phyloP scores from a whole-genome alignment of 1,139 yeast species.

The Debaryomycetaceae sp. region DNA sequence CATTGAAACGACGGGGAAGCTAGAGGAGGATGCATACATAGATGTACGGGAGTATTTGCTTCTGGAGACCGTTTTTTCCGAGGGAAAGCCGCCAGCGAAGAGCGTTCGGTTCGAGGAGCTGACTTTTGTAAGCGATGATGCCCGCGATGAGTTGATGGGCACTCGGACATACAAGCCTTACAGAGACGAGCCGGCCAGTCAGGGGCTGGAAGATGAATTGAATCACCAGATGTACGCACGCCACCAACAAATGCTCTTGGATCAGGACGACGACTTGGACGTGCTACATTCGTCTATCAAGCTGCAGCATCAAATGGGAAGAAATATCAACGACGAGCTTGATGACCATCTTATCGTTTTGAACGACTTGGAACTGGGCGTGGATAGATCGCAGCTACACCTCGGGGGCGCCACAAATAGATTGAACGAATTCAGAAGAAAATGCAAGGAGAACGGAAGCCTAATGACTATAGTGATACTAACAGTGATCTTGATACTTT shows the following conservation, averaged over 20 bases:
- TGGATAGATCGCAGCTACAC: constrained; percentile 52
- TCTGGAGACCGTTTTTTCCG: constrained; percentile 6
- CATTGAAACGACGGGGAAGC: constrained; percentile 14
- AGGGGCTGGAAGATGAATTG: constrained; percentile 19
- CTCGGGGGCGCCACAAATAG: constrained; percentile 54
- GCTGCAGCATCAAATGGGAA: constrained; percentile 64
- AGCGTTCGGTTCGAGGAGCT: constrained; percentile 55
- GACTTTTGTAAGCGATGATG: constrained; percentile 18
- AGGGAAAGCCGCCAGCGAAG: constrained; percentile 19
- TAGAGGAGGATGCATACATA: constrained; percentile 27
- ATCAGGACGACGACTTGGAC: constrained; percentile 64
- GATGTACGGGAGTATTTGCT: constrained; percentile 37
- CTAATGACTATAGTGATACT: constrained; percentile 66
- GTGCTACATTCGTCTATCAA: constrained; percentile 56
- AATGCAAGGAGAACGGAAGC: constrained; percentile 67
- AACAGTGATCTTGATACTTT: constrained; percentile 53
- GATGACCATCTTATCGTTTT: constrained; percentile 66
- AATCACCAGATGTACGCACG: constrained; percentile 58
- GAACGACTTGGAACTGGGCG: constrained; percentile 66
- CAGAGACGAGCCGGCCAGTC: constrained; percentile 33
- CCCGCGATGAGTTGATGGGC: constrained; percentile 20
- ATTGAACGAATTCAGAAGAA: constrained; percentile 51
- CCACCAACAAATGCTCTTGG: constrained; percentile 61
- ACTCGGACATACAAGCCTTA: constrained; percentile 36
- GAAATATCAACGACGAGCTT: constrained; percentile 62